Base-by-base conservation (phyloP, 1,284 basidiomycete genomes). In the Xerocomus amazonicus region DNA sequence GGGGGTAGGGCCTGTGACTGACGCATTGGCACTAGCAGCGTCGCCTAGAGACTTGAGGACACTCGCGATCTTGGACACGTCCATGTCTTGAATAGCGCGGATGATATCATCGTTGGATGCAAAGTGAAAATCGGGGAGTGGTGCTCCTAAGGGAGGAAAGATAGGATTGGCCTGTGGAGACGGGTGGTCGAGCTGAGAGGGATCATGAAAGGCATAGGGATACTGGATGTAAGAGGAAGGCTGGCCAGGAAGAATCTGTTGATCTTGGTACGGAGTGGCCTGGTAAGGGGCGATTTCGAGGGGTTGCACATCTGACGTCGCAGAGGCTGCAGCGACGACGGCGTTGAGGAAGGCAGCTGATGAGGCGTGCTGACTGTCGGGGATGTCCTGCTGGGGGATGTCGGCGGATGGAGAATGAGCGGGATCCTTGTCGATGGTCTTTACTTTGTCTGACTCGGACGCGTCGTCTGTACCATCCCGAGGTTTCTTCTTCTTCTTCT, bases 71-170 rank as follows among this genome's bases (percentile, higher is more conserved):
- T 83, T 87, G 43, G 80, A 73, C 44, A 88, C 71, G 56, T 90
- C 87, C 54, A 89, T 71, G 47, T 82, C 78, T 60, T 89, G 85
- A 43, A 90, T 63, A 14, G 79, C 80, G 36, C 81, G 83, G 39
- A 89, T 67, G 38, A 90, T 76, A 47, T 88, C 84, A 50, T 90
- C 87, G 59, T 80, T 84, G n/a, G 83, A 82, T 8, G 73, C 72
- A 51, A 78, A 77, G 17, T 73, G 66, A 17, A 83, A 69, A 43
- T 83, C 79, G 33, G 74, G 64, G 43, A 74, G 62, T 9, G 71
- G 54, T 45, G 62, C 50, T 54, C 54, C 48, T 53, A 68, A 61
- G 50, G 62, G 65, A 12, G 68, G 58, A 33, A 68, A 62, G 12
- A 65, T 56, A 26, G 66, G 63, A 6, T 69, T 66, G 40, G 59